A percentile compares a stretch with the other conserved stretches of the same genome.
phyloP scores from a whole-genome alignment of 1,284 basidiomycete genomes.

The Malassezia furfur region DNA sequence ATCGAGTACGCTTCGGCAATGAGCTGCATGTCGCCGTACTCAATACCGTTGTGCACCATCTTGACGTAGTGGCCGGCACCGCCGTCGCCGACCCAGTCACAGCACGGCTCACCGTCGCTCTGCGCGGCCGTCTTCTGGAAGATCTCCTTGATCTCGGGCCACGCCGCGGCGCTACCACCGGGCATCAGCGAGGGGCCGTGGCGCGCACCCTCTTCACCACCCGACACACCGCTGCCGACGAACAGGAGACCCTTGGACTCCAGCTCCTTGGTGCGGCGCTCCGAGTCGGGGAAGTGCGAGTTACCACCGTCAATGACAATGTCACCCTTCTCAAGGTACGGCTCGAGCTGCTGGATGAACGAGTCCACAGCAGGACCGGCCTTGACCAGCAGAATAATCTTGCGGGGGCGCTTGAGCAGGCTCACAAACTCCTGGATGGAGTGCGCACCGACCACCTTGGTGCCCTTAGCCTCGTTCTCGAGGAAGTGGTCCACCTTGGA shows the following conservation, averaged over 20 bases:
- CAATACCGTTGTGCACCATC: constrained; percentile 93
- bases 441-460: constrained; percentile 87
- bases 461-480: constrained; percentile 93
- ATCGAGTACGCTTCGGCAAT: constrained; percentile 80
- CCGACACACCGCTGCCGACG: constrained; percentile 97
- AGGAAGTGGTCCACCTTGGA: constrained; percentile 95
- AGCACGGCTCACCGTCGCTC: constrained; percentile 90
- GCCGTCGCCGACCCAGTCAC: constrained; percentile 97
- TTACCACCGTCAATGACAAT: constrained; percentile 99
- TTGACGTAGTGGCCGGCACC: constrained; percentile 93
- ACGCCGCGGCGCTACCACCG: constrained; percentile 85
- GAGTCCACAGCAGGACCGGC: constrained; percentile 57
- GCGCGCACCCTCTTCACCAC: constrained; percentile 97
- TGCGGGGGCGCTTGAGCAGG: constrained; percentile 55
- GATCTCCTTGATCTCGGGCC: constrained; percentile 94
- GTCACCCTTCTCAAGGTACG: constrained; percentile 60
- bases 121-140: constrained; percentile 97
- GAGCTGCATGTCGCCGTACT: constrained; percentile 98
- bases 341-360: constrained; percentile 56
- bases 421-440: constrained; percentile 73
- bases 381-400: constrained; percentile 90
- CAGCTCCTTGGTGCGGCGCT: constrained; percentile 84
- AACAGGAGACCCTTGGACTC: constrained; percentile 90
- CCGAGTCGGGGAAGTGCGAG: constrained; percentile 97
- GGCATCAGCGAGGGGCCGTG: constrained; percentile 98